A percentile compares a stretch with the other conserved stretches of the same genome.
These are phyloP conservation scores for Phytophthora boehmeriae DNA, from an alignment of 352 stramenopile species.

Conservation along the genomic window DNA sequence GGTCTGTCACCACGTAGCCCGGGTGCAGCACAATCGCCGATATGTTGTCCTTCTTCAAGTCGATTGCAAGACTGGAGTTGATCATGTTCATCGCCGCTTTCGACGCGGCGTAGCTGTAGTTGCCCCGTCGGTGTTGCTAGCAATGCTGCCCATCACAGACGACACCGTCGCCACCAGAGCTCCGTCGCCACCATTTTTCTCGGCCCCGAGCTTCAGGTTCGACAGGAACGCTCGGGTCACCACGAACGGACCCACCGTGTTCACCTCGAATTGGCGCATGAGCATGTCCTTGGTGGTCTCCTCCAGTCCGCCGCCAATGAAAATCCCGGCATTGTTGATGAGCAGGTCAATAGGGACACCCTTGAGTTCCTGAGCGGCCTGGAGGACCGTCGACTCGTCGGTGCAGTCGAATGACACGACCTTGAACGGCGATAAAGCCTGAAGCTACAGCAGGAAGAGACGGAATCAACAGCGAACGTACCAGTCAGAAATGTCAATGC, in stretches of 20 bases:
- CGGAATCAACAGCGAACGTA: not conserved
- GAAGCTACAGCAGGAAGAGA: slow-evolving; percentile 25
- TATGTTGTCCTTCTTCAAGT: slow-evolving; percentile 58
- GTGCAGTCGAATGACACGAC: slow-evolving; percentile 49
- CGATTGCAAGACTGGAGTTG: slow-evolving; percentile 42
- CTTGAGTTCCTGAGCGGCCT: slow-evolving; percentile 40
- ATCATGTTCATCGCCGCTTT: slow-evolving; percentile 77
- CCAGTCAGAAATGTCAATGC: not conserved
- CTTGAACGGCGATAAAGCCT: slow-evolving; percentile 39
- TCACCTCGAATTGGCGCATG: slow-evolving; percentile 64
- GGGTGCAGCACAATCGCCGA: slow-evolving; percentile 45
- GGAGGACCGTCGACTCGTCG: slow-evolving; percentile 47
- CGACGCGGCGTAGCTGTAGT: slow-evolving; percentile 69
- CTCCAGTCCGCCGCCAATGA: slow-evolving; percentile 1
- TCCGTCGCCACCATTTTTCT: slow-evolving; percentile 8
- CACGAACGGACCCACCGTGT: slow-evolving; percentile 58
- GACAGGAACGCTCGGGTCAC: slow-evolving; percentile 47
- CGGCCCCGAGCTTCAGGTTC: slow-evolving; percentile 45
- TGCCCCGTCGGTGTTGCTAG: slow-evolving; percentile 17
- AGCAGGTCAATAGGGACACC: slow-evolving; percentile 59
- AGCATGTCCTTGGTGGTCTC: slow-evolving; percentile 40
- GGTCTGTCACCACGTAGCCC: slow-evolving; percentile 53
- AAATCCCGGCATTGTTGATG: slow-evolving; percentile 67
- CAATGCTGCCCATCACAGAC: slow-evolving; percentile 39
- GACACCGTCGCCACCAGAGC: slow-evolving; percentile 31